These are phyloP conservation scores for Wakefieldia striispora DNA, from an alignment of 768 basidiomycete genomes.

Conservation along the genomic window DNA sequence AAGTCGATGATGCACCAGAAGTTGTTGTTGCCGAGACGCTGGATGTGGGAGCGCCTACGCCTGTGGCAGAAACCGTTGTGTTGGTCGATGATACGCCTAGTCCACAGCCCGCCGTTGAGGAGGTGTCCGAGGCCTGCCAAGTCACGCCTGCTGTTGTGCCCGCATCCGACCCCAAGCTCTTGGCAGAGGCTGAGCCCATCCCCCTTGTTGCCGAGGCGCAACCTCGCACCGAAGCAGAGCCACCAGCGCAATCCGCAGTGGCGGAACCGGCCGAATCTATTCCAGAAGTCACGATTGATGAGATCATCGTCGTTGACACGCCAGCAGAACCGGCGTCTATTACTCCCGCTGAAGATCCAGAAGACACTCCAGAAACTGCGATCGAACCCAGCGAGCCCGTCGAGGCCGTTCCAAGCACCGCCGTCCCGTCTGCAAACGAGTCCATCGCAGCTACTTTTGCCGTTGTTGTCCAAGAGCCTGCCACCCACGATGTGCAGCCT, in stretches of 20 bases:
- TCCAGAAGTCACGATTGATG: constrained; percentile 5
- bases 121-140: neutral
- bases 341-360: neutral
- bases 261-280: neutral
- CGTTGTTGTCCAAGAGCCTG: neutral
- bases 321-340: neutral
- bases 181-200: neutral
- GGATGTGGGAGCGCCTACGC: neutral
- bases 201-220: neutral
- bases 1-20: neutral
- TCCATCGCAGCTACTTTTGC: neutral
- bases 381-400: neutral
- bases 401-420: neutral
- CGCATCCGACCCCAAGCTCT: neutral
- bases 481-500: neutral
- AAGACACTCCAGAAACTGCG: constrained; percentile 1
- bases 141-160: neutral
- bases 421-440: neutral
- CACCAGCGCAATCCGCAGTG: constrained; percentile 1
- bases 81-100: constrained; percentile 8
- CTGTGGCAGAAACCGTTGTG: neutral
- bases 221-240: constrained; percentile 1
- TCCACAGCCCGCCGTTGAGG: neutral
- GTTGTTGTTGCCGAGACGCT: neutral
- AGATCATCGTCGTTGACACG: neutral